Evolutionary conservation across 225 moss, liverwort and hornwort species (phyloP).

Genomic region (Rhytidiadelphus loreus): DNA sequence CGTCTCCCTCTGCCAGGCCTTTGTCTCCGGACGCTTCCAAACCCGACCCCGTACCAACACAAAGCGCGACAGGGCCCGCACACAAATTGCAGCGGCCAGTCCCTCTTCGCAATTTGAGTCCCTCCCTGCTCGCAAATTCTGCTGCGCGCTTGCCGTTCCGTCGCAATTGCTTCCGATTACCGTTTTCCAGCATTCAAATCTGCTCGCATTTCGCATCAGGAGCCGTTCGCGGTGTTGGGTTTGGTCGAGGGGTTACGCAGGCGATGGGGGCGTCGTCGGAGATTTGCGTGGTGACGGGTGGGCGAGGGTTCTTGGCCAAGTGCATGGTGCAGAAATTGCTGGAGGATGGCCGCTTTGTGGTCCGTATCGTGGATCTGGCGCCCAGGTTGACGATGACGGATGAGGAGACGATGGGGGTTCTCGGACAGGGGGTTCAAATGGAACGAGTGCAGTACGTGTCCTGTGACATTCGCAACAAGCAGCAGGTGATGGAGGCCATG

Average conservation of each 20-base stretch:
- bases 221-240: neutral
- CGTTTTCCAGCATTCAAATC: neutral
- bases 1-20: neutral
- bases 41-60: neutral
- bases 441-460: conserved; percentile 46
- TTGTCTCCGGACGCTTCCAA: neutral
- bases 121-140: no score
- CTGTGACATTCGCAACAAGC: conserved; percentile 56
- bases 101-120: no score
- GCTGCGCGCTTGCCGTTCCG: neutral
- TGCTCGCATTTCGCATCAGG: neutral
- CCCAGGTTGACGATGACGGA: conserved; percentile 38
- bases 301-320: conserved; percentile 70
- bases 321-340: conserved; percentile 65
- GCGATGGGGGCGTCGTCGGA: conserved; percentile 38
- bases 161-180: neutral
- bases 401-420: conserved; percentile 49
- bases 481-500: conserved; percentile 40
- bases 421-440: conserved; percentile 31
- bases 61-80: neutral
- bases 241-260: neutral
- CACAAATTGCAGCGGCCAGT: neutral
- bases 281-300: conserved; percentile 75
- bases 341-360: conserved; percentile 41
- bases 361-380: conserved; percentile 72